These are phyloP conservation scores for Pisolithus thermaeus DNA, from an alignment of 1,284 basidiomycete species.

Conservation along the genomic window DNA sequence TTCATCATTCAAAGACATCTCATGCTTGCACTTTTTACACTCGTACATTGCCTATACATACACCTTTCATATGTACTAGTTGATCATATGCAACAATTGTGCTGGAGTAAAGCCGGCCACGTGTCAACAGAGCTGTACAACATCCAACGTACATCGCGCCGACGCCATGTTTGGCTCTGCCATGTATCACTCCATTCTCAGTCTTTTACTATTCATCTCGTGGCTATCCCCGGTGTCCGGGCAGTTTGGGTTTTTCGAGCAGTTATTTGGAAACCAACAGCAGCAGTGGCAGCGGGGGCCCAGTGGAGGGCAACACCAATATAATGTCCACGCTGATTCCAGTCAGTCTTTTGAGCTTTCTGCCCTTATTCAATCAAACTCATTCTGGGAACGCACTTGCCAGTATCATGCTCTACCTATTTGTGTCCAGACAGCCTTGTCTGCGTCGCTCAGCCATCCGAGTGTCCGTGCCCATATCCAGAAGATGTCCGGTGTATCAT, in stretches of 20 bases:
- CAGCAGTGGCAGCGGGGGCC: slow-evolving; percentile 26
- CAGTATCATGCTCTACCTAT: slow-evolving; percentile 56
- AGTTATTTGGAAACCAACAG: slow-evolving; percentile 32
- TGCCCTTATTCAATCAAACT: not conserved
- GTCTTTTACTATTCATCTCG: slow-evolving; percentile 13
- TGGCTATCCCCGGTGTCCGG: slow-evolving; percentile 23
- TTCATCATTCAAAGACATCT: not conserved
- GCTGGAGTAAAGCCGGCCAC: not conserved
- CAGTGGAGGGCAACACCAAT: slow-evolving; percentile 22
- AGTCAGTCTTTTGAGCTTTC: slow-evolving; percentile 15
- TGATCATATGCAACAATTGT: not conserved
- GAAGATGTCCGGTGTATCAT: slow-evolving; percentile 58
- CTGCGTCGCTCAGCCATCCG: slow-evolving; percentile 46
- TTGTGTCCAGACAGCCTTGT: slow-evolving; percentile 57
- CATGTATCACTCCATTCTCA: slow-evolving; percentile 15
- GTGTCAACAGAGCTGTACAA: slow-evolving; percentile 1
- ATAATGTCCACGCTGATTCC: slow-evolving; percentile 26
- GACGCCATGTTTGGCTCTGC: not conserved
- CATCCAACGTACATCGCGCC: not conserved
- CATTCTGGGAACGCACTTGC: slow-evolving; percentile 2
- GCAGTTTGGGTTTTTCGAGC: slow-evolving; percentile 34
- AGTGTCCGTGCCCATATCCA: slow-evolving; percentile 56
- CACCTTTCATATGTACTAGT: not conserved
- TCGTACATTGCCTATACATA: not conserved
- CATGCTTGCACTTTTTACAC: not conserved